phyloP scores from a whole-genome alignment of 305 asterid genomes.

The Fraxinus sp. region DNA sequence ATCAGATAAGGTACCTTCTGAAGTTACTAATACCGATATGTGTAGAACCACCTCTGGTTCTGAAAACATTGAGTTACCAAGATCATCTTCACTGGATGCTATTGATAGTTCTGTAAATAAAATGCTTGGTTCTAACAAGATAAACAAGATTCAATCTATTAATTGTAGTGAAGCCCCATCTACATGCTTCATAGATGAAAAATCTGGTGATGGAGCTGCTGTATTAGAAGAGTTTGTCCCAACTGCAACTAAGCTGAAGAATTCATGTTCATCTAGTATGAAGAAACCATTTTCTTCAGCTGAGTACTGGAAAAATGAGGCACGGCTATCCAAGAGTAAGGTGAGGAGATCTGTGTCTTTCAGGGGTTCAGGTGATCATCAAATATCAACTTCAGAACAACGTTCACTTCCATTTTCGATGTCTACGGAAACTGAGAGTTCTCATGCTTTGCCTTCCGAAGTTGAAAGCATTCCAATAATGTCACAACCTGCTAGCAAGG shows the following conservation, averaged over 20 bases:
- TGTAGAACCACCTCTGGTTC: conserved; percentile 24
- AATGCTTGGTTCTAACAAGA: conserved; percentile 24
- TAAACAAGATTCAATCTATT: conserved; percentile 22
- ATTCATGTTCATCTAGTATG: conserved; percentile 21
- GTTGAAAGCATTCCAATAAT: conserved; percentile 24
- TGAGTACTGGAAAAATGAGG: conserved; percentile 26
- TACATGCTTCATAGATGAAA: conserved; percentile 25
- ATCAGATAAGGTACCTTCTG: conserved; percentile 30
- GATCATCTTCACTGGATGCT: conserved; percentile 3
- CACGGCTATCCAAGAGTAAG: conserved; percentile 26
- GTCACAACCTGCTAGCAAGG: conserved; percentile 38
- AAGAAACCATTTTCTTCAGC: conserved; percentile 26
- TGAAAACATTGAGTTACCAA: conserved; percentile 28
- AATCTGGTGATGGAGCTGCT: conserved; percentile 31
- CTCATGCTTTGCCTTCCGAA: conserved; percentile 32
- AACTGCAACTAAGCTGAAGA: conserved; percentile 28
- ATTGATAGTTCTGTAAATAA: conserved; percentile 28
- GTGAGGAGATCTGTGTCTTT: conserved; percentile 27
- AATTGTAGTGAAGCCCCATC: conserved; percentile 27
- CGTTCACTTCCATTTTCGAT: conserved; percentile 22
- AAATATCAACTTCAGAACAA: conserved; percentile 30
- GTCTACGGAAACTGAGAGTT: conserved; percentile 23
- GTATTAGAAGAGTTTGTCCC: conserved; percentile 24
- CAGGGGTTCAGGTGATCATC: conserved; percentile 32
- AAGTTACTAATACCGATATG: conserved; percentile 26